phyloP scores from a whole-genome alignment of 2,329 filamentous ascomycete species.

The Pseudocercospora eumusae region DNA sequence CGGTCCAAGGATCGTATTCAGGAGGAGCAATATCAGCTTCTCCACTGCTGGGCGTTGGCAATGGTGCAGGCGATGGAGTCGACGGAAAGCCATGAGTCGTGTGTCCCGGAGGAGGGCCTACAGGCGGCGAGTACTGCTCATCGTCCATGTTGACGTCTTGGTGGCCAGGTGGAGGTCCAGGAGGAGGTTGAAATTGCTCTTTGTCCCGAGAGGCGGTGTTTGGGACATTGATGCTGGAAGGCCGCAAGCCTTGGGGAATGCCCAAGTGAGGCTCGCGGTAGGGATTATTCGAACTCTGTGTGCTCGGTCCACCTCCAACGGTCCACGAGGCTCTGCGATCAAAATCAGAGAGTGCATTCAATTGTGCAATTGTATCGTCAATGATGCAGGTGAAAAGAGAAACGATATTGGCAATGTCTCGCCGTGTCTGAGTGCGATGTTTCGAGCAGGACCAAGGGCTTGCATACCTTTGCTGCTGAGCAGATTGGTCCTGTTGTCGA shows the following conservation, averaged over 20 bases:
- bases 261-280: conserved; percentile 23
- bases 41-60: conserved; percentile 19
- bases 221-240: conserved; percentile 22
- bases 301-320: conserved; percentile 24
- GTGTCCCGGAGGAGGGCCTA: conserved; percentile 36
- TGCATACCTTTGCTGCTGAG: conserved; percentile 12
- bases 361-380: background rate
- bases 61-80: conserved; percentile 9
- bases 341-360: conserved; percentile 6
- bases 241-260: conserved; percentile 20
- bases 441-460: background rate
- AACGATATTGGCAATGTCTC: background rate
- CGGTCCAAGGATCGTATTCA: conserved; percentile 70
- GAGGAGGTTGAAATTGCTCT: conserved; percentile 37
- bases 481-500: conserved; percentile 14
- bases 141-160: conserved; percentile 21
- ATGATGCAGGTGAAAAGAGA: background rate
- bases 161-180: conserved; percentile 38
- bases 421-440: background rate
- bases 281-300: conserved; percentile 27
- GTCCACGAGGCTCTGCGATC: conserved; percentile 23
- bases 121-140: conserved; percentile 35
- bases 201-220: conserved; percentile 22
- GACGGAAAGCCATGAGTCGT: conserved; percentile 13
- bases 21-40: conserved; percentile 48